Conservation (phyloP, 345 rosid genomes). For the Murraya paniculata region DNA sequence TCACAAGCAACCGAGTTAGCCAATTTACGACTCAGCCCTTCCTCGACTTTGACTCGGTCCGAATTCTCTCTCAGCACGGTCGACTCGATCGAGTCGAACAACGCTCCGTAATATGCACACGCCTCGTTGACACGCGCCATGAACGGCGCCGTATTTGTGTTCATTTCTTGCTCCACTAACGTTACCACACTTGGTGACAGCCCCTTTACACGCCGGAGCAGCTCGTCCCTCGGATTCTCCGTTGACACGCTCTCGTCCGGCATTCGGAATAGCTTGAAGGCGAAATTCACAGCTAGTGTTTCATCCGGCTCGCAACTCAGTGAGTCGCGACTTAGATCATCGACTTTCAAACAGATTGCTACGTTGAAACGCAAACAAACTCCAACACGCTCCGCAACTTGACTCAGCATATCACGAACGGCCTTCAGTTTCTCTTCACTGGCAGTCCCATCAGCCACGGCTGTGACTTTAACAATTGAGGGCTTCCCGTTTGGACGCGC, state of each 20-base stretch:
- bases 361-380: slow-evolving; percentile 49
- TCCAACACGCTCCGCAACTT: slow-evolving; percentile 41
- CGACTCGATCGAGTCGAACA: slow-evolving; percentile 79
- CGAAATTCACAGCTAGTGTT: slow-evolving; percentile 74
- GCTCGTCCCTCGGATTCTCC: slow-evolving; percentile 89
- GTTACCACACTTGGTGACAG: slow-evolving; percentile 78
- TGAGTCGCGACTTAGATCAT: slow-evolving; percentile 60
- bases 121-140: slow-evolving; percentile 53
- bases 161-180: slow-evolving; percentile 68
- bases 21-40: slow-evolving; percentile 62
- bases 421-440: slow-evolving; percentile 47
- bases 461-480: slow-evolving; percentile 59
- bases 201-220: slow-evolving; percentile 80
- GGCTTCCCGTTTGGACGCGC: slow-evolving; percentile 37
- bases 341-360: slow-evolving; percentile 37
- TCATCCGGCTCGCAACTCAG: slow-evolving; percentile 67
- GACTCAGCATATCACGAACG: slow-evolving; percentile 44
- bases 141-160: slow-evolving; percentile 72
- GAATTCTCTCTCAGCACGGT: slow-evolving; percentile 36
- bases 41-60: slow-evolving; percentile 57
- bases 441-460: slow-evolving; percentile 43
- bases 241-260: slow-evolving; percentile 88
- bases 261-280: slow-evolving; percentile 65
- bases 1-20: slow-evolving; percentile 83
- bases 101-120: slow-evolving; percentile 58